Evolutionary conservation across 1,139 yeast genomes (phyloP).

Genomic region (Debaryomycetaceae sp.): DNA sequence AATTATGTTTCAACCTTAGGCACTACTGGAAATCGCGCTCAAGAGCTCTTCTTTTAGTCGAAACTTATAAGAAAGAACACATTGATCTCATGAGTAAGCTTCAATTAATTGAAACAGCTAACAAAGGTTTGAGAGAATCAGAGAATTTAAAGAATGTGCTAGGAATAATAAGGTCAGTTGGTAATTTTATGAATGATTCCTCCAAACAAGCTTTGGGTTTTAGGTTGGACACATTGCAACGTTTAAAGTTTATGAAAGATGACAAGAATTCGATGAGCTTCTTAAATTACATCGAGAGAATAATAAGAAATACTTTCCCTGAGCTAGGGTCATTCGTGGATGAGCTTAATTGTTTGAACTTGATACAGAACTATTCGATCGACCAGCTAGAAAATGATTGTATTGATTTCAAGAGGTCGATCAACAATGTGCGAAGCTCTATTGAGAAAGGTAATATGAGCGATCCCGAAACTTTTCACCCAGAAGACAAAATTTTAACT

Average conservation of each 20-base stretch:
- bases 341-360: conserved; percentile 62
- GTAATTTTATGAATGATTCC: conserved; percentile 89
- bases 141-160: conserved; percentile 64
- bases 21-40: conserved; percentile 86
- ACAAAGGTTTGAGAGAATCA: conserved; percentile 57
- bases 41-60: conserved; percentile 64
- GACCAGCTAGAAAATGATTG: conserved; percentile 78
- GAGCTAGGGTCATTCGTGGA: conserved; percentile 73
- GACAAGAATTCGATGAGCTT: conserved; percentile 74
- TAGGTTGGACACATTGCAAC: conserved; percentile 73
- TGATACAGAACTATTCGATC: conserved; percentile 65
- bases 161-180: conserved; percentile 77
- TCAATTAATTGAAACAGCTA: conserved; percentile 64
- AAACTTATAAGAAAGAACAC: conserved; percentile 73
- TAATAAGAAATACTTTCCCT: conserved; percentile 74
- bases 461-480: conserved; percentile 65
- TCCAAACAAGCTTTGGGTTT: conserved; percentile 83
- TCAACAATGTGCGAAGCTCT: conserved; percentile 54
- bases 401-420: conserved; percentile 51
- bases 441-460: conserved; percentile 72
- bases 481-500: conserved; percentile 63
- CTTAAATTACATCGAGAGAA: conserved; percentile 81
- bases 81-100: conserved; percentile 63
- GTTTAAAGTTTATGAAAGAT: conserved; percentile 85
- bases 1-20: conserved; percentile 71